Evolutionary conservation across 2,329 filamentous ascomycete species (phyloP).

Genomic region (Colletotrichum abscissum): DNA sequence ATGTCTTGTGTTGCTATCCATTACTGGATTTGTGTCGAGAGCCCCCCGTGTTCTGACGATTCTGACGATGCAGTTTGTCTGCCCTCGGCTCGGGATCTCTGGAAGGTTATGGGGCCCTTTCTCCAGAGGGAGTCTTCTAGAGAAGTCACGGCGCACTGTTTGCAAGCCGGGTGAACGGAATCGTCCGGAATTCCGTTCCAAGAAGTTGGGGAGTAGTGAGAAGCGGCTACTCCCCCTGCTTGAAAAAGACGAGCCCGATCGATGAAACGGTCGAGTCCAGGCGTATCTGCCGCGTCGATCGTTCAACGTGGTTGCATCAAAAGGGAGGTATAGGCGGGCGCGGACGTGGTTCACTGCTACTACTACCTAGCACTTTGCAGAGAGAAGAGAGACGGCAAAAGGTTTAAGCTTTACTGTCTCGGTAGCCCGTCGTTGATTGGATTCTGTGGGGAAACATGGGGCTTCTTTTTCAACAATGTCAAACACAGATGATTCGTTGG

Average conservation of each 20-base stretch:
- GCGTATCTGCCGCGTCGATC: conserved; percentile 21
- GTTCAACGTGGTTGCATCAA: conserved; percentile 22
- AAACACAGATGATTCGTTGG: conserved; percentile 2
- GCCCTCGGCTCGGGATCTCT: conserved; percentile 2
- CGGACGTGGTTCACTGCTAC: background rate
- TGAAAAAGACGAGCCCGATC: conserved; percentile 4
- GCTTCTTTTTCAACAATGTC: background rate
- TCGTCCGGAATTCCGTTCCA: background rate
- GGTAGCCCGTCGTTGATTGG: conserved; percentile 9
- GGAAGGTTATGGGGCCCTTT: background rate
- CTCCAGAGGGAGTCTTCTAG: background rate
- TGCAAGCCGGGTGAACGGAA: conserved; percentile 6
- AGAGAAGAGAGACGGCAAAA: conserved; percentile 11
- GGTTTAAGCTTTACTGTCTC: conserved; percentile 24
- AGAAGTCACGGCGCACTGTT: background rate
- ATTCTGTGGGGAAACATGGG: conserved; percentile 25
- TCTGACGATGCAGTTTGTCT: background rate
- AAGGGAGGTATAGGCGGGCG: conserved; percentile 1
- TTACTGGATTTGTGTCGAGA: background rate
- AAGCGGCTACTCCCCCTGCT: conserved; percentile 14
- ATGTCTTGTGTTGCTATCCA: background rate
- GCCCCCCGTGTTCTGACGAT: background rate
- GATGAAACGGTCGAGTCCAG: conserved; percentile 19
- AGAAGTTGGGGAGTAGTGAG: conserved; percentile 4
- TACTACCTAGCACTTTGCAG: background rate